These are phyloP conservation scores for Hordeum marinum DNA, from an alignment of 176 grass and related monocot species.

Conservation along the genomic window DNA sequence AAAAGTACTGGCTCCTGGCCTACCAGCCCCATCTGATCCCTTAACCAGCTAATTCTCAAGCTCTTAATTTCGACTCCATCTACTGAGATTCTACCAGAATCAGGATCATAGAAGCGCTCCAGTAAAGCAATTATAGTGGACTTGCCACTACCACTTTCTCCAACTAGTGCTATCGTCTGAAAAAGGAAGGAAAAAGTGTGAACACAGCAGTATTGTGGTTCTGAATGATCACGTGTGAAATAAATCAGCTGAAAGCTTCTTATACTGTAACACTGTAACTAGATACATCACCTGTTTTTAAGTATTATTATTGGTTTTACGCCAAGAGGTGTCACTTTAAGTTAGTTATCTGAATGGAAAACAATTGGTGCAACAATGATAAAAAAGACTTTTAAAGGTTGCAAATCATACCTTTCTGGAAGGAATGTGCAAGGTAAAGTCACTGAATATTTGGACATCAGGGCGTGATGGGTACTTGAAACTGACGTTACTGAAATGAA, in stretches of 20 bases:
- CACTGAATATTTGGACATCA: constrained; percentile 54
- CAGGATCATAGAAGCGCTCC: constrained; percentile 64
- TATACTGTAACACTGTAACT: background rate
- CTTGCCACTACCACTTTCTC: constrained; percentile 76
- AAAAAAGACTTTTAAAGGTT: background rate
- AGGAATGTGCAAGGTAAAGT: constrained; percentile 48
- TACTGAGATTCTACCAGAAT: constrained; percentile 54
- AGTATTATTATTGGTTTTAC: background rate
- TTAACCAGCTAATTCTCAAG: constrained; percentile 47
- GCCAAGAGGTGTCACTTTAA: background rate
- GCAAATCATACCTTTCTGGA: constrained; percentile 50
- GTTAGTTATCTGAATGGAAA: background rate
- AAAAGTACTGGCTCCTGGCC: constrained; percentile 61
- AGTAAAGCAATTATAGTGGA: constrained; percentile 70
- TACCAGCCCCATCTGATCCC: constrained; percentile 57
- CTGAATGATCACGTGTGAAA: background rate
- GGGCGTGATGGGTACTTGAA: constrained; percentile 62
- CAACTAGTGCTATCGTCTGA: constrained; percentile 67
- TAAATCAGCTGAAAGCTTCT: constrained; percentile 4
- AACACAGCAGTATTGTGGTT: background rate
- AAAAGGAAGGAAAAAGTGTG: constrained; percentile 23
- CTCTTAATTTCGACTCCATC: constrained; percentile 46
- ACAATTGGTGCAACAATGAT: background rate
- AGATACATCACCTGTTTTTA: background rate
- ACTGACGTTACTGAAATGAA: constrained; percentile 50